These are phyloP conservation scores for Ascocoryne sarcoides DNA, from an alignment of 2,329 filamentous ascomycete species.

Conservation along the genomic window DNA sequence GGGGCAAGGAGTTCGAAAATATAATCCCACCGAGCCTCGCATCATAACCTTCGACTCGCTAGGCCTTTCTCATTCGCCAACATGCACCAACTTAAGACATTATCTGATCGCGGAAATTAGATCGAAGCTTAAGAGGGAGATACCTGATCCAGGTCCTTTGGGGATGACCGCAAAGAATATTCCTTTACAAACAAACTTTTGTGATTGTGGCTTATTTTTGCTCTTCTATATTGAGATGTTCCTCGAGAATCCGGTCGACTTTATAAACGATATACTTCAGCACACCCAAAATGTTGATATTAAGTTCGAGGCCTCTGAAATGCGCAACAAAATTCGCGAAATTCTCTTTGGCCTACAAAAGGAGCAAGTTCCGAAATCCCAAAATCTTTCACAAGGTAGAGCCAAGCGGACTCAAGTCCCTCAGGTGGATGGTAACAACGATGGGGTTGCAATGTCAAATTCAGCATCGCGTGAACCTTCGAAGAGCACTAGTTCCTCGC, in stretches of 20 bases:
- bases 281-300: slow-evolving; percentile 44
- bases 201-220: slow-evolving; percentile 83
- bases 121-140: slow-evolving; percentile 40
- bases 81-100: slow-evolving; percentile 60
- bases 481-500: slow-evolving; percentile 2
- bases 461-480: slow-evolving; percentile 1
- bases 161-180: slow-evolving; percentile 66
- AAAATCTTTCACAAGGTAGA: slow-evolving; percentile 4
- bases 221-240: slow-evolving; percentile 81
- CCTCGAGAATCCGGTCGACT: slow-evolving; percentile 61
- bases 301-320: slow-evolving; percentile 40
- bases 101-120: slow-evolving; percentile 70
- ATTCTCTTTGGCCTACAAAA: slow-evolving; percentile 55
- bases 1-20: slow-evolving; percentile 29
- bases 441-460: not conserved
- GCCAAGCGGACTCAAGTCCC: not conserved
- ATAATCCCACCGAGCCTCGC: slow-evolving; percentile 47
- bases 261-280: slow-evolving; percentile 57
- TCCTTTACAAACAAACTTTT: slow-evolving; percentile 74
- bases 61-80: slow-evolving; percentile 51
- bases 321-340: slow-evolving; percentile 58
- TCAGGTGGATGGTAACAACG: not conserved
- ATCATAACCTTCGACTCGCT: slow-evolving; percentile 89
- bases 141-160: slow-evolving; percentile 24
- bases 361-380: slow-evolving; percentile 34